phyloP scores from a whole-genome alignment of 2,329 filamentous ascomycete species.

The Colletotrichum lentis region DNA sequence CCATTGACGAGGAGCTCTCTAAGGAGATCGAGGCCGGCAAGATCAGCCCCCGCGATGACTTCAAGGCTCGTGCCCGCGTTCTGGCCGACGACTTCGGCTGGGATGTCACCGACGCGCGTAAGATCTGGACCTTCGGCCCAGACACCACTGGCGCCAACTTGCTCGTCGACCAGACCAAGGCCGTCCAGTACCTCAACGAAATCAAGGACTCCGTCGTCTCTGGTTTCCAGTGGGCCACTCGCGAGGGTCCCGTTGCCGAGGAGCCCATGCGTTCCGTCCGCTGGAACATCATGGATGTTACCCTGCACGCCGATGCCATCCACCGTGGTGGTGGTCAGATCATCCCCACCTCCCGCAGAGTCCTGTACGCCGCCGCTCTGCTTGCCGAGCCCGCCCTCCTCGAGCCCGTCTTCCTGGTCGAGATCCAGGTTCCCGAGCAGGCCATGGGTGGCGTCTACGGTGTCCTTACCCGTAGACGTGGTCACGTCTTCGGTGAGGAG shows the following conservation, averaged over 20 bases:
- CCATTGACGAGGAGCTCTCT: conserved; percentile 89
- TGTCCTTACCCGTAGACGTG: conserved; percentile 96
- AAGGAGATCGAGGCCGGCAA: conserved; percentile 90
- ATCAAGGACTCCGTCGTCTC: conserved; percentile 99
- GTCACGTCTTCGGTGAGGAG: conserved; percentile 98
- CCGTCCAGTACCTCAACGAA: conserved; percentile 99
- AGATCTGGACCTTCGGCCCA: conserved; percentile 99
- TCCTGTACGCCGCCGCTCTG: conserved; percentile 91
- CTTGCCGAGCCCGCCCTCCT: conserved; percentile 90
- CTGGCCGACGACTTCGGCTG: conserved; percentile 97
- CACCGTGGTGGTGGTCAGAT: conserved; percentile 99
- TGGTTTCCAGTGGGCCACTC: conserved; percentile 99
- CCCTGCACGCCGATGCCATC: conserved; percentile 98
- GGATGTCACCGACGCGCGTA: conserved; percentile 99
- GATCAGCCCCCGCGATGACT: conserved; percentile 94
- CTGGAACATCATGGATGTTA: conserved; percentile 99
- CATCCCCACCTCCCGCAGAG: conserved; percentile 97
- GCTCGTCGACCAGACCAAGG: conserved; percentile 99
- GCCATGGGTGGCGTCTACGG: conserved; percentile 99
- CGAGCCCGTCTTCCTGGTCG: conserved; percentile 98
- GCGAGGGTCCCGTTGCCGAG: conserved; percentile 96
- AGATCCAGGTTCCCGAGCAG: conserved; percentile 98
- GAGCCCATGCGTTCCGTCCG: conserved; percentile 97
- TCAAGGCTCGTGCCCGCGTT: conserved; percentile 97
- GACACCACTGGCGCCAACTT: conserved; percentile 98